Conservation (phyloP, 1,284 basidiomycete species). For the Amylostereum chailletii region DNA sequence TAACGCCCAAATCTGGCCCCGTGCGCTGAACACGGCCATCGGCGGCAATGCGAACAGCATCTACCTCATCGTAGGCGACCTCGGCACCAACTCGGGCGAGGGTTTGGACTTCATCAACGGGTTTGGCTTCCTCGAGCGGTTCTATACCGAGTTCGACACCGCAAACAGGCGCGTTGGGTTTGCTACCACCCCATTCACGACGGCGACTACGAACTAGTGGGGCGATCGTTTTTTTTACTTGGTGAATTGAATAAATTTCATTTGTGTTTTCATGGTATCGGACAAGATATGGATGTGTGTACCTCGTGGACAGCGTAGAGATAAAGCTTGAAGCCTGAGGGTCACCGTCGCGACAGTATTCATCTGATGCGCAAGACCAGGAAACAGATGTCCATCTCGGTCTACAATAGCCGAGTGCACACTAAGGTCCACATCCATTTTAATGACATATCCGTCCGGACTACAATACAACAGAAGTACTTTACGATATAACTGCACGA, state of each 20-base stretch:
- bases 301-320: too few species aligned
- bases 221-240: background rate
- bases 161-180: slow-evolving; percentile 39
- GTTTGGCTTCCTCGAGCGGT: slow-evolving; percentile 36
- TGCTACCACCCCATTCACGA: slow-evolving; percentile 47
- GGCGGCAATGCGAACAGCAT: slow-evolving; percentile 30
- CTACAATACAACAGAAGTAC: background rate
- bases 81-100: slow-evolving; percentile 20
- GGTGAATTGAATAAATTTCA: background rate
- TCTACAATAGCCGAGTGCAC: too few species aligned
- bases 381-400: too few species aligned
- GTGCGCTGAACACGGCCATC: slow-evolving; percentile 30
- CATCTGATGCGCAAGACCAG: too few species aligned
- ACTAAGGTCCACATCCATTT: too few species aligned
- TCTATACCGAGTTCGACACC: slow-evolving; percentile 26
- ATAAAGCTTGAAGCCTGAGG: too few species aligned
- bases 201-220: slow-evolving; percentile 42
- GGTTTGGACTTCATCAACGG: slow-evolving; percentile 36
- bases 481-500: background rate
- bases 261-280: too few species aligned
- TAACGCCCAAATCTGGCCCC: slow-evolving; percentile 44
- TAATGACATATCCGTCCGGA: background rate
- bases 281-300: too few species aligned
- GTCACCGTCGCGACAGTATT: too few species aligned
- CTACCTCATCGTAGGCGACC: slow-evolving; percentile 35